Base-by-base conservation (phyloP, 2,329 filamentous ascomycete species). In the Teratosphaeria gauchensis region DNA sequence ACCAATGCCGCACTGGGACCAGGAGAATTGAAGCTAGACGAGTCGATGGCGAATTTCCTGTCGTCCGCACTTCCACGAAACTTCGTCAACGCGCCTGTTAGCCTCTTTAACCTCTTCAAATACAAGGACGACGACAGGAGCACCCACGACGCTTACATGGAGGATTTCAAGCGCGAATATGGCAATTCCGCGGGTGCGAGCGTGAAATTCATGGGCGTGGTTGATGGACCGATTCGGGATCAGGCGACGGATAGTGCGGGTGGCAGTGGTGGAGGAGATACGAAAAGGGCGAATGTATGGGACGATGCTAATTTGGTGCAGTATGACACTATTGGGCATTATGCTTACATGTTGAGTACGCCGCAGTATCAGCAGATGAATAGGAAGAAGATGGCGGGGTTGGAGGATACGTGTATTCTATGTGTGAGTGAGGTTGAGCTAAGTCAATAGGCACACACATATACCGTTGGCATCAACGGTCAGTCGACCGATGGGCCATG, bases 21-120 rank as follows among this genome's bases (percentile, higher is more conserved):
- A 8, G 63, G 61, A 8, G 60, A 61, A 14, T 58, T 64, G n/a
- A 53, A 54, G 21, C 63, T 64, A 11, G 58, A 63, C 38, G 6
- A 19, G 19, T 3, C 21, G n/a, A 64, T 64, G 63, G 57, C 63
- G 16, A 2, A 56, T 0, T 61, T 59, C 55, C 54, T 63, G 12
- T 60, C 59, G 14, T 56, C 33, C 6, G 54, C 57, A 2, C 52
- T 61, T 4, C 63, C 63, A 5, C 14, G 54, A 3, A 16, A 6
- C 11, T 53, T 61, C 24, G 35, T 35, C 2, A 54, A 59, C 21
- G 38, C 12, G 1, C 63, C 63, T 9, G 58, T 61, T 28, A 62
- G 61, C 53, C 58, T 62, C n/a, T 63, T 64, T 59, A 64, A 64
- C 30, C 53, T 64, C n/a, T 64, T 64, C 61, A 58, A 60, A 19